Evolutionary conservation across 495 filamentous ascomycete genomes (phyloP).

Genomic region (Daldinia concentrica): DNA sequence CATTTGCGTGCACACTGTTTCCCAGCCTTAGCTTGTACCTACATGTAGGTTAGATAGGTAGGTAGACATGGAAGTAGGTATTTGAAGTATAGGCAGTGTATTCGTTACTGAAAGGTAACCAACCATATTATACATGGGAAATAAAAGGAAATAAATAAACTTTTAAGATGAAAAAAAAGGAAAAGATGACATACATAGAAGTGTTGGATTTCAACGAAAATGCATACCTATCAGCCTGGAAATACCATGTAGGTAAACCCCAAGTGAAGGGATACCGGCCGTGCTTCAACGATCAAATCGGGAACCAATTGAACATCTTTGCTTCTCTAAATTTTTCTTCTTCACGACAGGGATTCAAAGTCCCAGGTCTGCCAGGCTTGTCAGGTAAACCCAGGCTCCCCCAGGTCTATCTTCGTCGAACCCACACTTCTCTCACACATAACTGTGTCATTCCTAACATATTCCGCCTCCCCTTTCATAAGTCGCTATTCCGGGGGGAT

Average conservation of each 20-base stretch:
- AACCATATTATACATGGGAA: background rate
- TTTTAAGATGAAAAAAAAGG: background rate
- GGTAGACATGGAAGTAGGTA: background rate
- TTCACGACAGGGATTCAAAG: background rate
- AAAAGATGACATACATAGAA: slow-evolving; percentile 10
- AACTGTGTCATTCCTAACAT: slow-evolving; percentile 39
- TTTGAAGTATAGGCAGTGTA: background rate
- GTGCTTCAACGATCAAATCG: background rate
- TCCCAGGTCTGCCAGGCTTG: background rate
- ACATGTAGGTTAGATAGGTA: background rate
- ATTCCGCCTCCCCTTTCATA: slow-evolving; percentile 41
- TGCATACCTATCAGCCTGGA: background rate
- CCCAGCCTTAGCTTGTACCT: background rate
- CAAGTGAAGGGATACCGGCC: background rate
- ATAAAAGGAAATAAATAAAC: slow-evolving; percentile 7
- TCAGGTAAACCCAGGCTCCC: slow-evolving; percentile 1
- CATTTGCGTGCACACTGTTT: too few species aligned
- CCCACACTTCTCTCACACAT: slow-evolving; percentile 44
- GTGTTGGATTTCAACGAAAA: background rate
- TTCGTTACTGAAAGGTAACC: too few species aligned
- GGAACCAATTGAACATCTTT: background rate
- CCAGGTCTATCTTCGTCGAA: slow-evolving; percentile 9
- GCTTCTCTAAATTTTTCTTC: background rate
- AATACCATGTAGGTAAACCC: background rate
- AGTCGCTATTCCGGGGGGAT: slow-evolving; percentile 28